Base-by-base conservation (phyloP, 2,329 filamentous ascomycete genomes). In the Clarireedia monteithiana region DNA sequence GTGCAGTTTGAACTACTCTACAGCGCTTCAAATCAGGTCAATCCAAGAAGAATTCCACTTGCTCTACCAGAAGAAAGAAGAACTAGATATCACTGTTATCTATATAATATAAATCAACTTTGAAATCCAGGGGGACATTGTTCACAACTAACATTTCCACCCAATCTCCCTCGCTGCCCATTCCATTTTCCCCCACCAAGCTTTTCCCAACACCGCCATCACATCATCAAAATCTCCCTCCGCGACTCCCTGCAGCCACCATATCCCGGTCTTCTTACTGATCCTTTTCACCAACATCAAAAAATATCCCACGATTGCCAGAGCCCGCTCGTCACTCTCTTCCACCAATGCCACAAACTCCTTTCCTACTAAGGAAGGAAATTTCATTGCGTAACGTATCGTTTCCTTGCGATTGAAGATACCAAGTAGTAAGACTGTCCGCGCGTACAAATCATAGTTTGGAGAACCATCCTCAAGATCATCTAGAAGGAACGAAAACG, bases 151-250 rank as follows among this genome's bases (percentile, higher is more conserved):
- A 20, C 17, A 20, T 20, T 20, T 34, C 30, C 30, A 34, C 5
- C 30, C 50, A 46, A 53, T 53, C n/a, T 53, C 51, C 7, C 34
- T 48, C 12, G 23, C 27, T 14, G 44, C 51, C 51, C 44, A 53
- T 9, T 48, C 51, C 51, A 53, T 48, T 15, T 26, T 53, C 1
- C 1, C 6, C 14, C 34, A 48, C 51, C 44, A 54, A 6, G 23
- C 9, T 17, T 15, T 38, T 15, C 40, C 36, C 39, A 42, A 23
- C 9, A n/a, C 12, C 12, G 24, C 5, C 40, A 36, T 49, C 27
- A 55, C 39, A 2, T 39, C 45, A 14, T 20, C 26, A 15, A 47
- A 55, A 24, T 55, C 52, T 23, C 42, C 27, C 24, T 50, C 36
- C 1, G 49, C 45, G 5, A 26, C 46, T 2, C 45, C 52, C 5